Evolutionary conservation across 768 basidiomycete genomes (phyloP).

Genomic region (Leucocoprinus birnbaumii): DNA sequence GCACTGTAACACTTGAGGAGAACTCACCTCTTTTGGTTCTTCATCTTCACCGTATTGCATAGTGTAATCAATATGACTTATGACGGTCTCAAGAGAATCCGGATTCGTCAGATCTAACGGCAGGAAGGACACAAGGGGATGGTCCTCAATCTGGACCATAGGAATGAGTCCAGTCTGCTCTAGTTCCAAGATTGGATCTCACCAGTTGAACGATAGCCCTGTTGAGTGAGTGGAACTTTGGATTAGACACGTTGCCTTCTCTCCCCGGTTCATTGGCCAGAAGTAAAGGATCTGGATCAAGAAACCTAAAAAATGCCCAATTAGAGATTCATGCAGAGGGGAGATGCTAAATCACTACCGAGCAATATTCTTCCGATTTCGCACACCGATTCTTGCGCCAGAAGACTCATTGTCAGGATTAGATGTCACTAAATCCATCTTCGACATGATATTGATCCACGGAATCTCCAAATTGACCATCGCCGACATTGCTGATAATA

Average conservation of each 20-base stretch:
- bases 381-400: conserved; percentile 68
- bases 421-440: conserved; percentile 92
- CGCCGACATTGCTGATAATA: conserved; percentile 96
- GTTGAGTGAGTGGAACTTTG: conserved; percentile 91
- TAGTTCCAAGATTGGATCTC: conserved; percentile 23
- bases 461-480: conserved; percentile 98
- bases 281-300: conserved; percentile 93
- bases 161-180: background rate
- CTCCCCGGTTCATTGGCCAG: conserved; percentile 64
- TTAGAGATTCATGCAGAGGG: too few species aligned
- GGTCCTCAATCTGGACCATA: conserved; percentile 84
- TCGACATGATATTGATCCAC: conserved; percentile 98
- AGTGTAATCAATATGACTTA: conserved; percentile 96
- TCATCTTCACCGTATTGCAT: conserved; percentile 99
- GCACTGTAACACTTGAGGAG: background rate
- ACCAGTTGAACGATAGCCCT: conserved; percentile 94
- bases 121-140: conserved; percentile 95
- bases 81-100: conserved; percentile 84
- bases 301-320: conserved; percentile 74
- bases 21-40: conserved; percentile 85
- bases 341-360: too few species aligned
- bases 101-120: conserved; percentile 89
- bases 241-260: conserved; percentile 55
- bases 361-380: conserved; percentile 77
- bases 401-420: conserved; percentile 58